A percentile compares a stretch with the other conserved stretches of the same genome.
Evolutionary conservation across 352 stramenopile genomes (phyloP).

Genomic region (Phytophthora macrochlamydospora): DNA sequence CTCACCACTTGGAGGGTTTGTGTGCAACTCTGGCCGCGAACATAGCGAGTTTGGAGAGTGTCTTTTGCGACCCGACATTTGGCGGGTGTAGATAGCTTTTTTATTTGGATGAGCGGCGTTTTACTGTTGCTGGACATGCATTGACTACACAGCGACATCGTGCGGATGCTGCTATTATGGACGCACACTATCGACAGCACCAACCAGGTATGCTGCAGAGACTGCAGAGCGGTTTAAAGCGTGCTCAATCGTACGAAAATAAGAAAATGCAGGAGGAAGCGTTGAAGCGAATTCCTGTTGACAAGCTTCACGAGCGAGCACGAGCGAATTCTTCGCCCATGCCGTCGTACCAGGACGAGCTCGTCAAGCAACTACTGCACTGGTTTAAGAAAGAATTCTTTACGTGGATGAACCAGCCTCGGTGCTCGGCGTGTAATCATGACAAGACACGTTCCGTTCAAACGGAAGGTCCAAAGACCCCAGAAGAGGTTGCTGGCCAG

Average conservation of each 20-base stretch:
- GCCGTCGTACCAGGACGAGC: slow-evolving; percentile 63
- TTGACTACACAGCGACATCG: slow-evolving; percentile 19
- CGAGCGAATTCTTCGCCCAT: slow-evolving; percentile 55
- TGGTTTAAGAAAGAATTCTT: slow-evolving; percentile 94
- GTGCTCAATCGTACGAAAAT: slow-evolving; percentile 69
- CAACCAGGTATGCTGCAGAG: slow-evolving; percentile 52
- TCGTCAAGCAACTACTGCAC: slow-evolving; percentile 75
- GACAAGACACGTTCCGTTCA: slow-evolving; percentile 51
- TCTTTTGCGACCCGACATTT: slow-evolving; percentile 62
- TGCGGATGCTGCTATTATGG: slow-evolving; percentile 41
- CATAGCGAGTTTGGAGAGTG: slow-evolving; percentile 76
- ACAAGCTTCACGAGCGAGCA: slow-evolving; percentile 66
- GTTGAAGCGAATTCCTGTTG: slow-evolving; percentile 68
- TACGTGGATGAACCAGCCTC: slow-evolving; percentile 88
- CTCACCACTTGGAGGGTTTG: slow-evolving; percentile 58
- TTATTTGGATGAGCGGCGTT: slow-evolving; percentile 35
- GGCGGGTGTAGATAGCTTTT: slow-evolving; percentile 9
- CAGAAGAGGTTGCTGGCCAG: slow-evolving; percentile 62
- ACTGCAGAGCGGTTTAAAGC: slow-evolving; percentile 53
- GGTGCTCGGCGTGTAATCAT: slow-evolving; percentile 58
- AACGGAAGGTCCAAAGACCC: slow-evolving; percentile 50
- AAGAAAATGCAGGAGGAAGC: slow-evolving; percentile 70
- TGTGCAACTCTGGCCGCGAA: slow-evolving; percentile 42
- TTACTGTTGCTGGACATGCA: slow-evolving; percentile 21
- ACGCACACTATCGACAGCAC: slow-evolving; percentile 50